Percentiles rank a stretch among this genome's conserved stretches.
Conservation (phyloP, 2,329 filamentous ascomycete genomes). For the Botrytis elliptica region DNA sequence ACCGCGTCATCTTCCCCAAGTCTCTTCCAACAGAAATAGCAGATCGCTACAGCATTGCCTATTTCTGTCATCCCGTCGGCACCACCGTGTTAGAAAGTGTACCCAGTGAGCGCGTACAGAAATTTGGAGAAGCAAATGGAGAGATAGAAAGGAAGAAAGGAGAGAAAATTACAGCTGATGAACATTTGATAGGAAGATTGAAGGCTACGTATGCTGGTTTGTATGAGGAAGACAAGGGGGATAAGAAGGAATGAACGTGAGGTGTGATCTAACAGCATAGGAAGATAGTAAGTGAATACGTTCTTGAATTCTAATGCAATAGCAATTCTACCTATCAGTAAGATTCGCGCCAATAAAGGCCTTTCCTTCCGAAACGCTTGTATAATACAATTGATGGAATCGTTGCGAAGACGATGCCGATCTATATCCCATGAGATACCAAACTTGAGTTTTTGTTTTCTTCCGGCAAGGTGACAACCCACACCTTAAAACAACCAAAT, state of each 20-base stretch:
- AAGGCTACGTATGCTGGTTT: slow-evolving; percentile 57
- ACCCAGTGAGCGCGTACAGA: slow-evolving; percentile 57
- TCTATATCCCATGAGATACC: neutral
- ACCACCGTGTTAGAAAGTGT: slow-evolving; percentile 54
- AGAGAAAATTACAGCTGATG: slow-evolving; percentile 60
- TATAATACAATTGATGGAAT: neutral
- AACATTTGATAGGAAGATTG: slow-evolving; percentile 62
- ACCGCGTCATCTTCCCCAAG: slow-evolving; percentile 74
- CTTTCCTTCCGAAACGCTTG: neutral
- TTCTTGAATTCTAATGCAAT: neutral
- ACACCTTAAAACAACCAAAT: neutral
- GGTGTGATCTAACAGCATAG: neutral
- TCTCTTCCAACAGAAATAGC: neutral
- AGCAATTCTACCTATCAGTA: neutral
- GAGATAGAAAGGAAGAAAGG: slow-evolving; percentile 40
- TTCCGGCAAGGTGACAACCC: neutral
- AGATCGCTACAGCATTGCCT: slow-evolving; percentile 64
- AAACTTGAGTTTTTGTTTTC: neutral
- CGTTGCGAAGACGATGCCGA: neutral
- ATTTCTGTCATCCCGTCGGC: slow-evolving; percentile 65
- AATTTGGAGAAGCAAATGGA: slow-evolving; percentile 39
- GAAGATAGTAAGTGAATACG: neutral
- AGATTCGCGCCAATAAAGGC: neutral
- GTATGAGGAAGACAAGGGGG: slow-evolving; percentile 45
- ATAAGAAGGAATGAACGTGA: neutral